Evolutionary conservation across 106 monocot species (phyloP), one percentile per base, ranked within the genome.

Genomic region (Amphibolis antarctica): DNA sequence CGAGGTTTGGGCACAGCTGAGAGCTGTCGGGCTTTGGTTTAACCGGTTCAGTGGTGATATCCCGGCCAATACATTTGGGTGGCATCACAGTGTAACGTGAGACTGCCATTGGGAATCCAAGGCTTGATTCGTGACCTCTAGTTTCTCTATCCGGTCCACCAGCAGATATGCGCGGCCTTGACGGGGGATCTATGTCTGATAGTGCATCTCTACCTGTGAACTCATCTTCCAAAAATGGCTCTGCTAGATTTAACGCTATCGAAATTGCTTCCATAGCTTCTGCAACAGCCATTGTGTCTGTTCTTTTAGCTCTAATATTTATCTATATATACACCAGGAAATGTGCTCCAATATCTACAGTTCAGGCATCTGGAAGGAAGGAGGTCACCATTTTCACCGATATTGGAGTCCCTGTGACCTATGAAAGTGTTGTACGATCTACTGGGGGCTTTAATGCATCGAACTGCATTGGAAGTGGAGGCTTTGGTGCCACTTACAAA

Each of bases 211-310:
- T 77, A 36, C 65, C 65, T 53, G 52, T 19, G 22, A 66, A 22
- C 36, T 30, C 59, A 18, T 14, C 55, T 9, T 4, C 29, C 28
- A 30, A 23, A 24, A 19, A 9, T 43, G 29, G 27, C 15, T 10
- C n/a, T 48, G 47, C 43, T 54, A 60, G 60, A 4, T 67, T 74
- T 60, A 67, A n/a, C 50, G 23, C 74, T 52, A 84, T 96, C 54
- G 86, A 87, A 65, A 90, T 96, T 56, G 86, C 90, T n/a, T 86
- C 90, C 14, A 77, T 90, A 46, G 62, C 90, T 44, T 96, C 96
- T 17, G 96, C 84, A 48, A 69, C 96, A 13, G 82, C 86, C 20
- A 80, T 96, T 30, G 81, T 87, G 24, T 82, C 90, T 20, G 84
- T 96, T 53, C 71, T 96, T 26, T 15, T 90, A 48, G 84, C 76